Evolutionary conservation across 305 asterid species (phyloP), one percentile per base, ranked within the genome.

Genomic region (Fraxinus xanthoxyloides): DNA sequence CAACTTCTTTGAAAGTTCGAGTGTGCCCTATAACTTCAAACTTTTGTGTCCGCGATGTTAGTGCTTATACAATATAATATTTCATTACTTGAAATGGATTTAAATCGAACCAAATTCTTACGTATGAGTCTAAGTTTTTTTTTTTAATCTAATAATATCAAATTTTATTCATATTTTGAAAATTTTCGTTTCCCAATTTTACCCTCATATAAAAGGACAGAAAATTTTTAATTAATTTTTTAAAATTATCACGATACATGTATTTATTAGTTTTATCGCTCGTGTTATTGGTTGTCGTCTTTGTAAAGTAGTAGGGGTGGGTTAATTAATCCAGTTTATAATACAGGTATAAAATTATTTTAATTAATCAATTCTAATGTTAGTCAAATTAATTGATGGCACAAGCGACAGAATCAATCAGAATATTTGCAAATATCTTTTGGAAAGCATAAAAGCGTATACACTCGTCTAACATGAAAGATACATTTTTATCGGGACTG

Each of bases 331-430:
- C 19, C 63, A 59, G 67, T 26, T 38, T n/a, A 67, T 35, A 48
- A 35, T 19, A 70, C n/a, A 32, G 40, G 82, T 84, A 73, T 26
- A 83, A 73, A 81, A 72, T 32, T 48, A 82, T 56, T 17, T 51
- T 7, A 26, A 23, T 51, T n/a, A 28, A 9, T 38, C 31, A 76
- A 28, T 78, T 78, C 36, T 32, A 82, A 61, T 75, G 77, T 79
- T 81, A 75, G 88, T 83, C 83, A 83, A 85, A 82, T 75, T 31
- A 61, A 77, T 67, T 43, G 80, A 78, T 59, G 83, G 84, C 63
- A 82, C 67, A 77, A 77, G 85, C 63, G 90, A 17, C 80, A 75
- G 63, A 80, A 81, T 76, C 21, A 84, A 84, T 84, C 88, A 86
- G 90, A 79, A 82, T 48, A 51, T 73, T 54, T 15, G 63, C 63